A percentile compares a stretch with the other conserved stretches of the same genome.
These are phyloP conservation scores for Russula vinacea DNA, from an alignment of 768 basidiomycete genomes.

Conservation along the genomic window DNA sequence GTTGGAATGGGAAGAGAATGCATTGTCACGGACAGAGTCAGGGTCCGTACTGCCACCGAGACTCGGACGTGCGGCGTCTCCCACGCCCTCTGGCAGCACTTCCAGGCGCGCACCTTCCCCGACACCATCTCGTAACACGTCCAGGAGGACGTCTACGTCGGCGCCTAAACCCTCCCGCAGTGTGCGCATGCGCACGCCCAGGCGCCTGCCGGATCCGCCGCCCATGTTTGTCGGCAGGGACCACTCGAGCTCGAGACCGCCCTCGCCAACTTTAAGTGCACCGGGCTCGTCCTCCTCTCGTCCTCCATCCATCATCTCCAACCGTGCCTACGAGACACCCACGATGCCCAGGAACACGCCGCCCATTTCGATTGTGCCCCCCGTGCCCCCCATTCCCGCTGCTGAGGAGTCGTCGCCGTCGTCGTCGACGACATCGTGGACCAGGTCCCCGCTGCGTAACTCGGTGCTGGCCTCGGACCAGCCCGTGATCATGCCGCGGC, in stretches of 20 bases:
- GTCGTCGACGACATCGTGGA: background rate
- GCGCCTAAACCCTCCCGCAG: background rate
- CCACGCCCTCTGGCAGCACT: background rate
- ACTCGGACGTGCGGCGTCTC: no score
- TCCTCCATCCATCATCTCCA: background rate
- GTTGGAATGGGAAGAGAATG: background rate
- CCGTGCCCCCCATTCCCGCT: background rate
- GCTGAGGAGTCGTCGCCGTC: background rate
- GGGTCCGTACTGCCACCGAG: background rate
- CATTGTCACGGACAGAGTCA: background rate
- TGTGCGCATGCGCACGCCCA: slow-evolving; percentile 3
- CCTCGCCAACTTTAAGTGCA: background rate
- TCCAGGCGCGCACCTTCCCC: background rate
- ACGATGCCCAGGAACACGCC: background rate
- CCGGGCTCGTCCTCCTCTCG: background rate
- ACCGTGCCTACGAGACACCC: background rate
- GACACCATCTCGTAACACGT: background rate
- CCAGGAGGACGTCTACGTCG: background rate
- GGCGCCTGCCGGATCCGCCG: background rate
- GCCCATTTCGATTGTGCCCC: background rate
- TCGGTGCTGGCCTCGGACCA: slow-evolving; percentile 18
- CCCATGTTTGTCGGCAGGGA: background rate
- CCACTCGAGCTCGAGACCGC: background rate
- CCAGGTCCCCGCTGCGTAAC: slow-evolving; percentile 1
- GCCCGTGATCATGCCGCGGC: slow-evolving; percentile 24